Evolutionary conservation across 2,329 filamentous ascomycete species (phyloP), one percentile per base, ranked within the genome.

Genomic region (Cladosporium oxysporum): DNA sequence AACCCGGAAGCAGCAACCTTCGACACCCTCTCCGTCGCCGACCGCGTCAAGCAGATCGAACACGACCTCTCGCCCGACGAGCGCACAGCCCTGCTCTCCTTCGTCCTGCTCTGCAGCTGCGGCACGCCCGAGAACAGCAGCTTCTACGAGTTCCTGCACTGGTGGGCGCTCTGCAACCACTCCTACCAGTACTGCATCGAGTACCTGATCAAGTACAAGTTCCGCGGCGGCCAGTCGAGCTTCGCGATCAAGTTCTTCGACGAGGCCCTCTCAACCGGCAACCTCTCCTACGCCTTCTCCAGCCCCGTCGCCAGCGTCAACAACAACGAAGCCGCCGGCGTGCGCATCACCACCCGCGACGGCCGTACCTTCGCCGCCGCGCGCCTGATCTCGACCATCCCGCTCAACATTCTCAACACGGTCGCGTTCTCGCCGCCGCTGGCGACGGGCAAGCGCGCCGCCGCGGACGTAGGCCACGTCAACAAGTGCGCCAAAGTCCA

Each of bases 401-500:
- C 55, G 21, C 31, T 58, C 41, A 67, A 68, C 44, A 65, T 67
- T 33, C 66, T 74, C 16, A 61, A 61, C 5, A 66, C 67, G 28
- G 66, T 78, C 8, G 18, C 44, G 1, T 78, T 78, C 66, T 41
- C 67, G 21, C 75, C 75, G 28, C 71, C 75, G 1, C 62, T 78
- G 0, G 59, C 63, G 3, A 33, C 69, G 1, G 35, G 73, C 11
- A 71, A 71, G 28, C 67, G 71, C 16, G 66, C 70, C 47, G 76
- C 73, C 2, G 67, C 73, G 12, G 28, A 61, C 1, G 29, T 58
- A 1, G 74, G 73, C 3, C 74, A 77, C 58, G 70, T 74, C 26
- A 77, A 76, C 49, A 52, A 52, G 16, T 52, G 71, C 11, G 67
- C 72, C 6, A 78, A 77, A 53, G 70, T 76, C 41, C 74, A 76